Base-by-base conservation (phyloP, 805 yeast species). In the Candida broadrunensis region DNA sequence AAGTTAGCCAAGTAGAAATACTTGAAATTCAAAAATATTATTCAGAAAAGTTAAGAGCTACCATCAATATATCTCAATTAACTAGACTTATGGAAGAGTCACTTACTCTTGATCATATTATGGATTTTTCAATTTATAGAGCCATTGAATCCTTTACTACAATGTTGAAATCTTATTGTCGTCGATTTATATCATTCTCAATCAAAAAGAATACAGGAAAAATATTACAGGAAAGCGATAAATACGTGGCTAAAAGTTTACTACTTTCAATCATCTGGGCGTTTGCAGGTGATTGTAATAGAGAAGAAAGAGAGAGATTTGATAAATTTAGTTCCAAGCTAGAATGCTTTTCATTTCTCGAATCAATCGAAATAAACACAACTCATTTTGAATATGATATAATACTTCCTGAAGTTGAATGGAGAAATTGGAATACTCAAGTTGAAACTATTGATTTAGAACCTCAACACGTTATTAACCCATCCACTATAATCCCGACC, bases 401-500 rank as follows among this genome's bases (percentile, higher is more conserved):
- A 2, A 53, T 73, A 0, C 54, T 70, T 1, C 73, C 78, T 0
- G 73, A 68, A 2, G 70, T 72, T 8, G 62, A 63, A 1, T 78
- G 86, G 83, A 48, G 47, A 2, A 47, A 64, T 2, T 70, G 77
- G 72, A 43, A 52, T 4, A 37, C 53, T 0, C 46, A 50, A 7
- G 77, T 83, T 0, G 73, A 75, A 0, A 43, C 47, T 1, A 47
- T 61, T 1, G 72, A 73, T 5, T 55, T 85, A 3, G 85, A 82
- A 33, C 74, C 84, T 0, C 78, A 79, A 18, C 75, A 81, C 33
- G 76, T 88, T 1, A 54, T 72, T 6, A 67, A 73, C 33, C 80
- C 95, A 1, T 82, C 79, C 47, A 56, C 80, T 0, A 78, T 91
- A 1, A 74, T 91, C 8, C 86, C 95, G 0, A 91, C 98, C 0